Evolutionary conservation across 192 early-diverging fungal genomes (phyloP).

Genomic region (Linnemannia hyalina): DNA sequence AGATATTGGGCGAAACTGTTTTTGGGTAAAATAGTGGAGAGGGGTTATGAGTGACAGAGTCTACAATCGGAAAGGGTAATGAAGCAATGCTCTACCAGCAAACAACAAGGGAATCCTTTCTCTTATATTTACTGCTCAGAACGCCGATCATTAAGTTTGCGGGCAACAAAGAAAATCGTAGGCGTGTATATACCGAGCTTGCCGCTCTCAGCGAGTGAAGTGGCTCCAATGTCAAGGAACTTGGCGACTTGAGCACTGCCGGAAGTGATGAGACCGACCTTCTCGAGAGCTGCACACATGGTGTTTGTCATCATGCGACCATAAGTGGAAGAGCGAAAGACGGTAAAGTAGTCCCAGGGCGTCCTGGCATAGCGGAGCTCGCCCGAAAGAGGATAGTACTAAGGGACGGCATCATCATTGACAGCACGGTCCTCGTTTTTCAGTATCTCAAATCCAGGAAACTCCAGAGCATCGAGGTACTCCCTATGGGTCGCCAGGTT

Average conservation of each 20-base stretch:
- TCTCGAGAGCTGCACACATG: constrained; percentile 79
- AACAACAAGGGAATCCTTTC: neutral
- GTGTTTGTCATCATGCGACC: constrained; percentile 79
- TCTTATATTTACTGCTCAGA: constrained; percentile 8
- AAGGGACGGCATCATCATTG: constrained; percentile 64
- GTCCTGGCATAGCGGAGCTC: constrained; percentile 48
- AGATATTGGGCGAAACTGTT: neutral
- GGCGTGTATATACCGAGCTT: constrained; percentile 89
- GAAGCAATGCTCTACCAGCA: neutral
- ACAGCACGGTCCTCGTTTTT: constrained; percentile 71
- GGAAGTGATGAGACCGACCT: constrained; percentile 77
- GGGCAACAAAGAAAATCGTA: constrained; percentile 85
- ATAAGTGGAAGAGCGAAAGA: constrained; percentile 59
- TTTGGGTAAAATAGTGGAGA: too few relatives aligned
- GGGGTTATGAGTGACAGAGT: too few relatives aligned
- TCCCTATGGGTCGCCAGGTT: constrained; percentile 26
- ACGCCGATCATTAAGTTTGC: constrained; percentile 62
- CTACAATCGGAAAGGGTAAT: neutral
- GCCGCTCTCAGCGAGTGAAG: constrained; percentile 82
- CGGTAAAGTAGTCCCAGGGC: constrained; percentile 39
- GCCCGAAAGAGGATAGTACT: constrained; percentile 76
- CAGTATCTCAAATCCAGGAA: constrained; percentile 85
- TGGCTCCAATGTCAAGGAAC: constrained; percentile 84
- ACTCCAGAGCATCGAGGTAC: constrained; percentile 75
- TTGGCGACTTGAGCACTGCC: constrained; percentile 84